A percentile compares a stretch with the other conserved stretches of the same genome.
phyloP scores from a whole-genome alignment of 2,329 filamentous ascomycete genomes.

The Fusarium sublunatum region DNA sequence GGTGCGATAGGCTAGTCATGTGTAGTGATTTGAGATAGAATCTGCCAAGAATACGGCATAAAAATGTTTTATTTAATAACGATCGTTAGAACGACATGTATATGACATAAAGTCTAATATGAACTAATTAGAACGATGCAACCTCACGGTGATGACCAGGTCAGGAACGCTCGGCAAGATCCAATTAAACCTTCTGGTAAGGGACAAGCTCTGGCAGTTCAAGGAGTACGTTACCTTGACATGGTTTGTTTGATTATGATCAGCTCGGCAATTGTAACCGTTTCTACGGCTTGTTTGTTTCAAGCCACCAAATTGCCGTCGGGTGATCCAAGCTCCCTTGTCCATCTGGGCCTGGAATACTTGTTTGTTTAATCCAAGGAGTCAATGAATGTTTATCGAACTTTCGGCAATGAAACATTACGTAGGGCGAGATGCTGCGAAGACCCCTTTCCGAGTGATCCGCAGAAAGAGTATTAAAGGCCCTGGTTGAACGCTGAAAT shows the following conservation, averaged over 20 bases:
- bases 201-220: constrained; percentile 8
- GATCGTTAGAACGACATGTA: too few species aligned
- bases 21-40: not conserved
- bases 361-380: not conserved
- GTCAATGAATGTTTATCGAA: constrained; percentile 14
- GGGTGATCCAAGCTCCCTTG: not conserved
- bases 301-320: not conserved
- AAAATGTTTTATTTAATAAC: too few species aligned
- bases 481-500: not conserved
- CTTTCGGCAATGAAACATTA: constrained; percentile 13
- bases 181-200: not conserved
- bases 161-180: not conserved
- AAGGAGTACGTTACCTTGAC: not conserved
- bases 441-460: constrained; percentile 11
- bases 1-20: too few species aligned
- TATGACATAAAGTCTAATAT: too few species aligned
- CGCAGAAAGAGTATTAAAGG: constrained; percentile 9
- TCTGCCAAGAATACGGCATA: not conserved
- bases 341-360: not conserved
- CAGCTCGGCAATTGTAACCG: constrained; percentile 18
- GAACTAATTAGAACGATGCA: not conserved
- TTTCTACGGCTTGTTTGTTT: constrained; percentile 15
- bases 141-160: constrained; percentile 8
- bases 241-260: constrained; percentile 18
- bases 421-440: not conserved